phyloP scores from a whole-genome alignment of 106 monocot species.

The Cymbidium sinense region DNA sequence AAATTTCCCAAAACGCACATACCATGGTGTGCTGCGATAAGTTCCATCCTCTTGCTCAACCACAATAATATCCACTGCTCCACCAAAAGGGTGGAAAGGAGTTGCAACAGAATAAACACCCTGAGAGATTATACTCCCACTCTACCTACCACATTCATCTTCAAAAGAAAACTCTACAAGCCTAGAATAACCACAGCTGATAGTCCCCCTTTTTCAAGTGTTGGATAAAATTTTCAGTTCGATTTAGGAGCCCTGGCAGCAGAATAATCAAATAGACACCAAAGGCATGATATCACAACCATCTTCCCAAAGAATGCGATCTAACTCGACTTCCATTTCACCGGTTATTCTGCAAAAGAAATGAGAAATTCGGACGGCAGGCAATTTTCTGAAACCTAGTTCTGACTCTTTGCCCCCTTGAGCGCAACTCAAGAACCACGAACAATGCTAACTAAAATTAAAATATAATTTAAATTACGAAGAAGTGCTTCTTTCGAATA shows the following conservation, averaged over 20 bases:
- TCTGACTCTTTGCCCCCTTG: neutral
- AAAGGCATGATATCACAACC: neutral
- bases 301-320: neutral
- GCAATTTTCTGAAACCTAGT: neutral
- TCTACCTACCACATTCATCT: constrained; percentile 88
- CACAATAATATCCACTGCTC: constrained; percentile 88
- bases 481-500: neutral
- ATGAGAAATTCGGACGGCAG: neutral
- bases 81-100: constrained; percentile 98
- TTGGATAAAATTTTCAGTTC: too few relatives aligned
- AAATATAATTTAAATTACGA: neutral
- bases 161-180: neutral
- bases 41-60: constrained; percentile 93
- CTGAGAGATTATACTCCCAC: constrained; percentile 81
- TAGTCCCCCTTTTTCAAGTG: neutral
- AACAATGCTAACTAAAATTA: neutral
- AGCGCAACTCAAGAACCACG: neutral
- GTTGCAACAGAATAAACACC: constrained; percentile 97
- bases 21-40: constrained; percentile 94
- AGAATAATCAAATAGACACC: neutral
- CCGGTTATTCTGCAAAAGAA: constrained; percentile 3
- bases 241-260: neutral
- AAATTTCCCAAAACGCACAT: constrained; percentile 94
- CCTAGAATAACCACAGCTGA: neutral
- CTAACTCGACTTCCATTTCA: neutral